phyloP scores from a whole-genome alignment of 1,284 basidiomycete genomes.

The Microbotryum lychnidis-dioicae region DNA sequence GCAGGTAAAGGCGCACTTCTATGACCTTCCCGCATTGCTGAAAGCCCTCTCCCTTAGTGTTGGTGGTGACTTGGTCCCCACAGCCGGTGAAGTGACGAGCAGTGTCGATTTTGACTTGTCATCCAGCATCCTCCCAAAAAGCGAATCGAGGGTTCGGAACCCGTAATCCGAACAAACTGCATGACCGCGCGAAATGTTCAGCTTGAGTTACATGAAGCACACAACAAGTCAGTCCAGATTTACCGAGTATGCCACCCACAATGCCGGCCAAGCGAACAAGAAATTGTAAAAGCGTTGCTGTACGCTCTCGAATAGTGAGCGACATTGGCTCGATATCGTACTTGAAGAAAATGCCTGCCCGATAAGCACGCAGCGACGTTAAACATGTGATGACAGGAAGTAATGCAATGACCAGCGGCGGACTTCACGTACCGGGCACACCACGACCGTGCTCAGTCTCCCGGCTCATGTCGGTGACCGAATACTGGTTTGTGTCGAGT shows the following conservation, averaged over 20 bases:
- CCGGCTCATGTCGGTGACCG: constrained; percentile 85
- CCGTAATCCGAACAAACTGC: constrained; percentile 30
- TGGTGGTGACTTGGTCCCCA: too few relatives aligned
- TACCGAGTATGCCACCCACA: constrained; percentile 40
- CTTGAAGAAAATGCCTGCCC: constrained; percentile 80
- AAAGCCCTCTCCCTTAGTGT: too few relatives aligned
- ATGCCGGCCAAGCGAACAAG: constrained; percentile 60
- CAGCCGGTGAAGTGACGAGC: too few relatives aligned
- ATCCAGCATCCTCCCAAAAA: constrained; percentile 2
- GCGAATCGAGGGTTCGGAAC: constrained; percentile 24
- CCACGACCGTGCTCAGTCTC: constrained; percentile 65
- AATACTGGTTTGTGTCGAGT: constrained; percentile 81
- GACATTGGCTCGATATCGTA: constrained; percentile 89
- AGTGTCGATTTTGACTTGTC: too few relatives aligned
- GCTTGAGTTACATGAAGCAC: not conserved
- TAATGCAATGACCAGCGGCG: too few relatives aligned
- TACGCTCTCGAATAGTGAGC: constrained; percentile 76
- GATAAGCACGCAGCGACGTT: too few relatives aligned
- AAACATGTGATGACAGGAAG: not conserved
- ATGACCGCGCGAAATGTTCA: not conserved
- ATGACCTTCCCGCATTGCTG: too few relatives aligned
- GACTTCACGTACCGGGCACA: constrained; percentile 50
- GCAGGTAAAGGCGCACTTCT: too few relatives aligned
- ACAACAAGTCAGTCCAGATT: not conserved
- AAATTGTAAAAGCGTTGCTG: constrained; percentile 69